These are phyloP conservation scores for Podospora anserina DNA, from an alignment of 495 filamentous ascomycete genomes.

Conservation along the genomic window DNA sequence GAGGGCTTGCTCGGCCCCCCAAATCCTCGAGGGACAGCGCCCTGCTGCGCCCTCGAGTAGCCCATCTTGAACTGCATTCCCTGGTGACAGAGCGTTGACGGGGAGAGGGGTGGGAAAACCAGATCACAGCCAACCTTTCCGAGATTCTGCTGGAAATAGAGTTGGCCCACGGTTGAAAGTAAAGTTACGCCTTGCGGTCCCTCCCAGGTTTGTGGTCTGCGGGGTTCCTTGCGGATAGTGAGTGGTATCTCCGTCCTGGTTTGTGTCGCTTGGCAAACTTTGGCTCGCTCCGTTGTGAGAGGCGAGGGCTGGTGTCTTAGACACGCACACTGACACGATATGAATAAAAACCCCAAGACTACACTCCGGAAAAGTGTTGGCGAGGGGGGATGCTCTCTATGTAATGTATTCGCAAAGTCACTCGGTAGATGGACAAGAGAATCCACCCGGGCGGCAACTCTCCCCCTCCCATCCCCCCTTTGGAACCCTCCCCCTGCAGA, in stretches of 20 bases:
- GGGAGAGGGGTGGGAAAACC: background rate
- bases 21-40: slow-evolving; percentile 3
- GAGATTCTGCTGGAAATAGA: background rate
- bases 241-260: background rate
- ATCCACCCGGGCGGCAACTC: background rate
- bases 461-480: background rate
- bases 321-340: too few relatives aligned
- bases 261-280: background rate
- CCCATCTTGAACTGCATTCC: slow-evolving; percentile 27
- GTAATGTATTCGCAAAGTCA: background rate
- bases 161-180: background rate
- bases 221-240: background rate
- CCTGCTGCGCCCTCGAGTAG: slow-evolving; percentile 24
- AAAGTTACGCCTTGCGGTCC: background rate
- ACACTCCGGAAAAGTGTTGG: background rate
- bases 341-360: background rate
- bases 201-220: background rate
- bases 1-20: slow-evolving; percentile 9
- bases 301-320: too few relatives aligned
- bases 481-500: background rate
- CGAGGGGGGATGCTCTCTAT: background rate
- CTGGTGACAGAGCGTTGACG: background rate
- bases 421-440: background rate
- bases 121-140: background rate
- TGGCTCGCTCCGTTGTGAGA: background rate